Conservation (phyloP, 495 filamentous ascomycete genomes). For the Hypoxylon perforatum region DNA sequence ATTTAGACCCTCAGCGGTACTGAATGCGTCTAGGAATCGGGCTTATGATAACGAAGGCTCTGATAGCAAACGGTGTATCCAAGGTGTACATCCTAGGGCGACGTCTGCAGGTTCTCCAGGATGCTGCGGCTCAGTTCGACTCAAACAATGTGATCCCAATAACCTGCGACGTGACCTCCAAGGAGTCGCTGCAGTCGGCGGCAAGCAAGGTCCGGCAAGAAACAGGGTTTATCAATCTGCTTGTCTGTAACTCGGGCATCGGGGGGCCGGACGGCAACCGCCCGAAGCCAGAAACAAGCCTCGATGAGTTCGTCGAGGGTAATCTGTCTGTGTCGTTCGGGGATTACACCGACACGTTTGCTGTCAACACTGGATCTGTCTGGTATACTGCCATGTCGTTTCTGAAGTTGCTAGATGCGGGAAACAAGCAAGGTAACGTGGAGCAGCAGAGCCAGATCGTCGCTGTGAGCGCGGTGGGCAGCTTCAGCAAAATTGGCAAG, state of each 20-base stretch:
- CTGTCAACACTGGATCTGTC: slow-evolving; percentile 68
- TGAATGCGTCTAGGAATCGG: slow-evolving; percentile 66
- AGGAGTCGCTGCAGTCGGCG: slow-evolving; percentile 65
- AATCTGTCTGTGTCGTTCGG: slow-evolving; percentile 63
- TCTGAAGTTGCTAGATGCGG: slow-evolving; percentile 68
- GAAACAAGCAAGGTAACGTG: slow-evolving; percentile 66
- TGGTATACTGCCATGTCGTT: slow-evolving; percentile 75
- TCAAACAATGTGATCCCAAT: slow-evolving; percentile 66
- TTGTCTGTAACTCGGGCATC: slow-evolving; percentile 75
- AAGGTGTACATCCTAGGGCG: slow-evolving; percentile 81
- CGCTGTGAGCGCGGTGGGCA: slow-evolving; percentile 71
- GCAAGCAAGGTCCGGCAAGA: slow-evolving; percentile 65
- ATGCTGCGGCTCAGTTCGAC: slow-evolving; percentile 55
- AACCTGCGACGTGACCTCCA: slow-evolving; percentile 73
- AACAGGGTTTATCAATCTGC: slow-evolving; percentile 68
- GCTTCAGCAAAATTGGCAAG: slow-evolving; percentile 65
- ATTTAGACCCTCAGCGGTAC: background rate
- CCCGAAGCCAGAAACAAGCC: slow-evolving; percentile 46
- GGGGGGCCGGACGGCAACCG: slow-evolving; percentile 61
- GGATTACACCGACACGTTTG: slow-evolving; percentile 68
- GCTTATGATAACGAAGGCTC: slow-evolving; percentile 72
- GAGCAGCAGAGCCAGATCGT: slow-evolving; percentile 70
- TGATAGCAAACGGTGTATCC: slow-evolving; percentile 70
- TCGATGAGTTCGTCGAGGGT: slow-evolving; percentile 64
- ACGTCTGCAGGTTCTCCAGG: slow-evolving; percentile 65